These are phyloP conservation scores for Colletotrichum australisinense DNA, from an alignment of 2,329 filamentous ascomycete species.

Conservation along the genomic window DNA sequence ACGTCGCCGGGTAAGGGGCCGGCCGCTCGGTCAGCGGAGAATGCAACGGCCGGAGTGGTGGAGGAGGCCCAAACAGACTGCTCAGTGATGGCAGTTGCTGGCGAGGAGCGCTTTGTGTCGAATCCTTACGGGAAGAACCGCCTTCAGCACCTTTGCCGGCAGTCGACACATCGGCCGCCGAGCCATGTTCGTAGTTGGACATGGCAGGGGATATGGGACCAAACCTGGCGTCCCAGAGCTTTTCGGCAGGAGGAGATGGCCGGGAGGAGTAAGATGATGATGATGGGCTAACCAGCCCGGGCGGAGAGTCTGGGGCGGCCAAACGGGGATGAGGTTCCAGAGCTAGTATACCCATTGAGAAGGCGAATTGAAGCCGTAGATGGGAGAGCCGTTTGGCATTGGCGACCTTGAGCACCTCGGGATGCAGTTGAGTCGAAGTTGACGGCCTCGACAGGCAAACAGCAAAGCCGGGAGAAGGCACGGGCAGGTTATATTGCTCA, in stretches of 20 bases:
- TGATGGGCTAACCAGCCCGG: slow-evolving; percentile 64
- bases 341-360: slow-evolving; percentile 68
- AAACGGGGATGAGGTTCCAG: slow-evolving; percentile 63
- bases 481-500: background rate
- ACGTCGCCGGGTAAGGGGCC: slow-evolving; percentile 54
- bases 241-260: slow-evolving; percentile 55
- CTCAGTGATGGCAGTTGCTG: slow-evolving; percentile 68
- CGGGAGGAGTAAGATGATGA: slow-evolving; percentile 60
- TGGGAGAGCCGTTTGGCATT: slow-evolving; percentile 18
- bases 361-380: slow-evolving; percentile 31
- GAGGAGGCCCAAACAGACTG: slow-evolving; percentile 65
- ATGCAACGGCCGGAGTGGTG: slow-evolving; percentile 54
- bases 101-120: slow-evolving; percentile 44
- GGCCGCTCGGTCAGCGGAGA: slow-evolving; percentile 60
- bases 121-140: slow-evolving; percentile 49
- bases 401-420: slow-evolving; percentile 4
- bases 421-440: background rate
- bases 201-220: slow-evolving; percentile 65
- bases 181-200: slow-evolving; percentile 66
- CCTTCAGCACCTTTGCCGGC: slow-evolving; percentile 52
- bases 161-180: slow-evolving; percentile 56
- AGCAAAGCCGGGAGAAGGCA: background rate
- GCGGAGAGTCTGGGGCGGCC: slow-evolving; percentile 64
- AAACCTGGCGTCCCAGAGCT: slow-evolving; percentile 51
- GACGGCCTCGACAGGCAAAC: background rate